phyloP scores from a whole-genome alignment of 1,284 basidiomycete species.

The Leccinum ponderosum region DNA sequence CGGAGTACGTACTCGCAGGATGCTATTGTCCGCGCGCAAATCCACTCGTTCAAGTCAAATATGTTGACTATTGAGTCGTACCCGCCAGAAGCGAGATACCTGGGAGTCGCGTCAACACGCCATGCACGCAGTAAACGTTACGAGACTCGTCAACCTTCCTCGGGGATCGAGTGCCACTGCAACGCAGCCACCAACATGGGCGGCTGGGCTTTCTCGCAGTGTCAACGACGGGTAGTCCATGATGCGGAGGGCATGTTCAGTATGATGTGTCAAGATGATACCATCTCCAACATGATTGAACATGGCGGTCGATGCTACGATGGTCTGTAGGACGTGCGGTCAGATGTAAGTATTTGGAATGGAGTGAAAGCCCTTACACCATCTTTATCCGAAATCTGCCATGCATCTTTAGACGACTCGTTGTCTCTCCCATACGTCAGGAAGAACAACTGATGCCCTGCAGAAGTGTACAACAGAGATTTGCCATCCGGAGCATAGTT shows the following conservation, averaged over 20 bases:
- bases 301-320: slow-evolving; percentile 59
- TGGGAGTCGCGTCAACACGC: slow-evolving; percentile 24
- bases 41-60: slow-evolving; percentile 77
- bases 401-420: slow-evolving; percentile 59
- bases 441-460: slow-evolving; percentile 56
- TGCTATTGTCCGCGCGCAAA: slow-evolving; percentile 70
- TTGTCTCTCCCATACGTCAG: slow-evolving; percentile 53
- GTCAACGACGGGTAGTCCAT: slow-evolving; percentile 65
- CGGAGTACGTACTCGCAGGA: slow-evolving; percentile 66
- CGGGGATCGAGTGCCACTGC: slow-evolving; percentile 75
- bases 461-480: slow-evolving; percentile 61
- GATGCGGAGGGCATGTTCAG: slow-evolving; percentile 62
- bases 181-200: slow-evolving; percentile 75
- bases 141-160: slow-evolving; percentile 47
- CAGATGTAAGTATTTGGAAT: not conserved
- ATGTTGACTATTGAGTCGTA: slow-evolving; percentile 78
- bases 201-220: slow-evolving; percentile 57
- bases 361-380: slow-evolving; percentile 30
- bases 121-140: not conserved
- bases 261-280: slow-evolving; percentile 59
- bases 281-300: slow-evolving; percentile 75
- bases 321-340: slow-evolving; percentile 22
- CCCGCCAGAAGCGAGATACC: slow-evolving; percentile 76
- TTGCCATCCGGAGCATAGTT: slow-evolving; percentile 72
- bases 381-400: slow-evolving; percentile 55